phyloP scores from a whole-genome alignment of 2,329 filamentous ascomycete genomes.

The Cladosporium sp. region DNA sequence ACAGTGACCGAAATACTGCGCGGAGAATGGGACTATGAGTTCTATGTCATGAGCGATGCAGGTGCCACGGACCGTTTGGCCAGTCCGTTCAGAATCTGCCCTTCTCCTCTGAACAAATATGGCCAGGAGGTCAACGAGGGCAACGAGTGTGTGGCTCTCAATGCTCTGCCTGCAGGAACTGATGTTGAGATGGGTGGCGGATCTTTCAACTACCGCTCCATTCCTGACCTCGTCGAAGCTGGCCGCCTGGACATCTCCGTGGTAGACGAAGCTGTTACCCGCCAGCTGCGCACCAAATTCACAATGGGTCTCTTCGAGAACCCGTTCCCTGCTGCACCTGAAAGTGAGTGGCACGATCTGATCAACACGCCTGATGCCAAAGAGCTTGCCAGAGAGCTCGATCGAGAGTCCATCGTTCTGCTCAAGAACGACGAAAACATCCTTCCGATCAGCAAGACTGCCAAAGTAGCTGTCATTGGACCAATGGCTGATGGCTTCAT shows the following conservation, averaged over 20 bases:
- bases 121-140: constrained; percentile 51
- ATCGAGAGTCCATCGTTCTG: constrained; percentile 29
- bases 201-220: constrained; percentile 64
- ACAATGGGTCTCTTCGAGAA: constrained; percentile 67
- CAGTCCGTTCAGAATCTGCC: constrained; percentile 61
- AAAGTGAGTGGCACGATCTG: constrained; percentile 24
- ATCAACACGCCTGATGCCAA: constrained; percentile 31
- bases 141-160: constrained; percentile 60
- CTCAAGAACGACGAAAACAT: constrained; percentile 63
- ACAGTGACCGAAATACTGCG: constrained; percentile 67
- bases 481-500: constrained; percentile 69
- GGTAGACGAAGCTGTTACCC: constrained; percentile 63
- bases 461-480: constrained; percentile 67
- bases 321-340: constrained; percentile 46
- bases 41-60: constrained; percentile 61
- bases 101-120: constrained; percentile 31
- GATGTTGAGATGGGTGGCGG: constrained; percentile 76
- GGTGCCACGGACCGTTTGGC: constrained; percentile 68
- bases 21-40: constrained; percentile 63
- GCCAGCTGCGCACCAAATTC: constrained; percentile 66
- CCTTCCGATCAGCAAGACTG: constrained; percentile 48
- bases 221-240: constrained; percentile 59
- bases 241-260: constrained; percentile 56
- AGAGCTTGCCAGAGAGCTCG: constrained; percentile 24
- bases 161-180: constrained; percentile 63